Evolutionary conservation across 2,329 filamentous ascomycete species (phyloP).

Genomic region (Epichloe amarillans): DNA sequence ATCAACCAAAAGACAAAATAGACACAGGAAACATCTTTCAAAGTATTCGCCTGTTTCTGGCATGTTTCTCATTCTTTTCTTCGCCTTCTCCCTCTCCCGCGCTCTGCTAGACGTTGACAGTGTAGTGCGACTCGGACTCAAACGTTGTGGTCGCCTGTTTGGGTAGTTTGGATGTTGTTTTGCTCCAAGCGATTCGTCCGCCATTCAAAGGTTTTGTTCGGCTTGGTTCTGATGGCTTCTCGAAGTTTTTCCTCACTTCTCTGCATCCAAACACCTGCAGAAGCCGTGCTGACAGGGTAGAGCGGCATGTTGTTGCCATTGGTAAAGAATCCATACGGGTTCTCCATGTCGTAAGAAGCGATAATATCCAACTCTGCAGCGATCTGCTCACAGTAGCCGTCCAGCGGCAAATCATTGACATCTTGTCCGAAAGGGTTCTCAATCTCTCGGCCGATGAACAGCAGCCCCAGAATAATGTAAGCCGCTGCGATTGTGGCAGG

Average conservation of each 20-base stretch:
- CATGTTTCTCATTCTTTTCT: no score
- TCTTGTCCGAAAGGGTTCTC: conserved; percentile 78
- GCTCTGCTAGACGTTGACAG: no score
- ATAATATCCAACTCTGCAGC: conserved; percentile 63
- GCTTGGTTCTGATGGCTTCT: conserved; percentile 27
- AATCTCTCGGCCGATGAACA: conserved; percentile 63
- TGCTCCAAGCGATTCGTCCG: conserved; percentile 4
- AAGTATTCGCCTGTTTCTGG: no score
- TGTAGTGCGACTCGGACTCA: neutral
- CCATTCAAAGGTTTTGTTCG: conserved; percentile 23
- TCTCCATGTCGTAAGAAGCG: conserved; percentile 33
- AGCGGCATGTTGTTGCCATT: conserved; percentile 35
- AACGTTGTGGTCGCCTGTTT: conserved; percentile 1
- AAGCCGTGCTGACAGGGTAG: conserved; percentile 36
- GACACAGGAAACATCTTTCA: no score
- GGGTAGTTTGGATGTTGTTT: neutral
- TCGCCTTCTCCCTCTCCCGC: no score
- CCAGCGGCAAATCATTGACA: conserved; percentile 69
- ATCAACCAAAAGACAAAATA: neutral
- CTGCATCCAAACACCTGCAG: conserved; percentile 25
- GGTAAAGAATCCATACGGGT: conserved; percentile 19
- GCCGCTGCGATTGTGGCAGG: conserved; percentile 59
- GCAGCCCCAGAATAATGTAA: conserved; percentile 72
- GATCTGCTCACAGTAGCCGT: conserved; percentile 64
- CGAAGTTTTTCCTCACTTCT: conserved; percentile 27